Evolutionary conservation across 164 flowering plant genomes (phyloP).

Genomic region (Houttuynia cordata): DNA sequence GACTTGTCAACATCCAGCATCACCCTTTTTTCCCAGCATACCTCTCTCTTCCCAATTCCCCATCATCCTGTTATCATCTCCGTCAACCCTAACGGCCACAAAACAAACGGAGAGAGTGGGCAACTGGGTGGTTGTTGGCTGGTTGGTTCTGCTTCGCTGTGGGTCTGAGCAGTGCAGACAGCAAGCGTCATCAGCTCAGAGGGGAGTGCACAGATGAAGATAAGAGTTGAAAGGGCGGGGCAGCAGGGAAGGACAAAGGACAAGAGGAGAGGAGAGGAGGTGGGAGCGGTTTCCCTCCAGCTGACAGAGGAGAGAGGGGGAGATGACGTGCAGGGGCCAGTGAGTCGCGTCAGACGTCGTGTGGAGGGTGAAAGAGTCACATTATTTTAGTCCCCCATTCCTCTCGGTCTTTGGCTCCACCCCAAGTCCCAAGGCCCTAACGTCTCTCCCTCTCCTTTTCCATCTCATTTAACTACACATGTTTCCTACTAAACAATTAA

Average conservation of each 20-base stretch:
- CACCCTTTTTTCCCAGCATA: slow-evolving; percentile 7
- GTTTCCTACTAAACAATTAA: not conserved
- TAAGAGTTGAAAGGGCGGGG: not conserved
- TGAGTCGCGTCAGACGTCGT: slow-evolving; percentile 15
- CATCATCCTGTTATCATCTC: not conserved
- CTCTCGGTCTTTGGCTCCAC: not conserved
- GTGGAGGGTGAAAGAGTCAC: slow-evolving; percentile 2
- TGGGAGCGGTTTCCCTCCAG: slow-evolving; percentile 24
- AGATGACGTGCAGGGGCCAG: slow-evolving; percentile 12
- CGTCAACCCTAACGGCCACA: not conserved
- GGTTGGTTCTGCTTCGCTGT: too few relatives aligned
- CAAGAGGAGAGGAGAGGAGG: not conserved
- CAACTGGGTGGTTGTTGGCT: too few relatives aligned
- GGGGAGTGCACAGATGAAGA: not conserved
- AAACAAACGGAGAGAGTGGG: not conserved
- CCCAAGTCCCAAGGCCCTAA: slow-evolving; percentile 4
- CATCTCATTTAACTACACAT: not conserved
- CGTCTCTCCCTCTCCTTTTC: slow-evolving; percentile 2
- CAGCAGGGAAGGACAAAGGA: not conserved
- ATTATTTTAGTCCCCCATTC: not conserved
- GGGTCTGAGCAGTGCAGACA: too few relatives aligned
- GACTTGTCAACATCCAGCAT: slow-evolving; percentile 20
- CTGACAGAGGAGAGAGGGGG: slow-evolving; percentile 19
- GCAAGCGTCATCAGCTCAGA: not conserved
- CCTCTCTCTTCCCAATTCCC: slow-evolving; percentile 7